Conservation (phyloP, 2,329 filamentous ascomycete species). For the Dothidotthia symphoricarpi region DNA sequence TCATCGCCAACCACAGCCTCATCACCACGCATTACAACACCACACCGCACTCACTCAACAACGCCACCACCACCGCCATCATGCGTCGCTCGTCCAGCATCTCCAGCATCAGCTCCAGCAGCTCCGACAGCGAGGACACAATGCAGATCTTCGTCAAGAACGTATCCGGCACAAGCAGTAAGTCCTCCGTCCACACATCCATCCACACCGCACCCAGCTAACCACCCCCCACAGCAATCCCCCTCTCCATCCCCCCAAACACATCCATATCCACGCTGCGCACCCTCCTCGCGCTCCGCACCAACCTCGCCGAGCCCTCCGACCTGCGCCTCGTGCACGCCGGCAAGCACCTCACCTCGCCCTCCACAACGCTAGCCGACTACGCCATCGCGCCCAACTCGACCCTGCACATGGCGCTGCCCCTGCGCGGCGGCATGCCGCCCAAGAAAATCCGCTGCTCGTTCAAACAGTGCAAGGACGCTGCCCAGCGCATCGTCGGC, state of each 20-base stretch:
- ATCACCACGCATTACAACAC: constrained; percentile 10
- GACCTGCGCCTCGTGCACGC: constrained; percentile 58
- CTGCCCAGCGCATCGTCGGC: constrained; percentile 88
- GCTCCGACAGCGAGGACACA: constrained; percentile 50
- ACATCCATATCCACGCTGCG: constrained; percentile 57
- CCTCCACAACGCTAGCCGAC: constrained; percentile 46
- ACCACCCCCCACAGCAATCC: constrained; percentile 50
- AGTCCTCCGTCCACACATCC: constrained; percentile 26
- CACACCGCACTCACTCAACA: constrained; percentile 3
- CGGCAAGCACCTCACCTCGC: constrained; percentile 54
- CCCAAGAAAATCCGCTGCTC: constrained; percentile 80
- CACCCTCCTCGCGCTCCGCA: constrained; percentile 58
- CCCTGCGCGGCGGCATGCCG: constrained; percentile 57
- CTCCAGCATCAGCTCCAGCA: constrained; percentile 44
- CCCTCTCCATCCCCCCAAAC: constrained; percentile 54
- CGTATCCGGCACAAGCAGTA: constrained; percentile 56
- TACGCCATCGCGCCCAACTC: constrained; percentile 51
- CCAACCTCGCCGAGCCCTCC: constrained; percentile 49
- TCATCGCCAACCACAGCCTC: constrained; percentile 7
- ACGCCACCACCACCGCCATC: constrained; percentile 12
- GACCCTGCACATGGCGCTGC: constrained; percentile 56
- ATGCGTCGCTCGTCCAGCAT: constrained; percentile 43
- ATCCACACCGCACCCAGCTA: constrained; percentile 7
- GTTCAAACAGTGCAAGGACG: constrained; percentile 84
- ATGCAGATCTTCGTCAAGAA: constrained; percentile 64